Percentiles rank a stretch among this genome's conserved stretches.
Evolutionary conservation across 257 asterid species (phyloP).

Genomic region (Petunia secreta): DNA sequence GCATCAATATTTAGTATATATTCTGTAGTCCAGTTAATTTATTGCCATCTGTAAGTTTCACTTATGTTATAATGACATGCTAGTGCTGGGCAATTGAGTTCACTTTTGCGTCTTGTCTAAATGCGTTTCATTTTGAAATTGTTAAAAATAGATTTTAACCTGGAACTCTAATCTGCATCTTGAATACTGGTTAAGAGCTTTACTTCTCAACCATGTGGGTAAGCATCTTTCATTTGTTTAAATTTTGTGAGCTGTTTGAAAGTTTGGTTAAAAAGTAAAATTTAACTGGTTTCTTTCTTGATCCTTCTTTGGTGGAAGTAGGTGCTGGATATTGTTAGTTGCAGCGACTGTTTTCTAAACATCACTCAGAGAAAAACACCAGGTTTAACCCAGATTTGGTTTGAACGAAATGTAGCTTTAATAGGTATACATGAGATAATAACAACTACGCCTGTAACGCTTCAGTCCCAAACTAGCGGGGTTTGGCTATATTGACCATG

Average conservation of each 20-base stretch:
- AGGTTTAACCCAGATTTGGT: neutral
- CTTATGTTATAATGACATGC: neutral
- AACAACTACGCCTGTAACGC: neutral
- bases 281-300: neutral
- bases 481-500: too few relatives aligned
- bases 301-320: conserved; percentile 1
- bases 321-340: conserved; percentile 12
- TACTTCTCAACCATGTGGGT: conserved; percentile 8
- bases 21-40: neutral
- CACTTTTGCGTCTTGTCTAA: neutral
- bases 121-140: neutral
- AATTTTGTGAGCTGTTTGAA: conserved; percentile 7
- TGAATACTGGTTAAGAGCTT: conserved; percentile 19
- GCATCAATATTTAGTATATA: conserved; percentile 9
- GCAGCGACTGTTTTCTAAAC: neutral
- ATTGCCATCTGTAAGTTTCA: neutral
- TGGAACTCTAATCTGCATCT: neutral
- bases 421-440: neutral
- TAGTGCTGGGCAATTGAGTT: conserved; percentile 6
- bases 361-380: neutral
- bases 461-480: neutral
- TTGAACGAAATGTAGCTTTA: neutral
- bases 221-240: conserved; percentile 3
- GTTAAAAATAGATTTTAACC: neutral
- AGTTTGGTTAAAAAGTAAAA: neutral